phyloP scores from a whole-genome alignment of 345 rosid genomes.

The Linum trigynum region DNA sequence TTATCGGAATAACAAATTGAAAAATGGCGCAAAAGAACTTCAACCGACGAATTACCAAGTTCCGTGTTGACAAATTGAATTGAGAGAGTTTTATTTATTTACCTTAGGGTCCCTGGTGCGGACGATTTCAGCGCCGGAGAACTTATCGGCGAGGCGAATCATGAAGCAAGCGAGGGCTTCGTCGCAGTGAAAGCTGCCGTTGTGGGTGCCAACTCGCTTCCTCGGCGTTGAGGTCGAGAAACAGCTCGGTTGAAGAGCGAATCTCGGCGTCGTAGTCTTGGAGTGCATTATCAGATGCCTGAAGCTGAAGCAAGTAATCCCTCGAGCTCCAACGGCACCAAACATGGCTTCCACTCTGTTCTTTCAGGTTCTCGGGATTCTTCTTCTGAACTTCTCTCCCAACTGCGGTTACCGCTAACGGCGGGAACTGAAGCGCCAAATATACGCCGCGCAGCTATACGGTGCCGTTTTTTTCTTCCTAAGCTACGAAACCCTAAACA shows the following conservation, averaged over 20 bases:
- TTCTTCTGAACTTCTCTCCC: too few relatives aligned
- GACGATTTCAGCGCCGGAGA: conserved; percentile 64
- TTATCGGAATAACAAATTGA: background rate
- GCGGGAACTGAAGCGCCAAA: too few relatives aligned
- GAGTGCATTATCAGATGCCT: background rate
- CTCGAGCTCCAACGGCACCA: too few relatives aligned
- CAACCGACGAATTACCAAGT: background rate
- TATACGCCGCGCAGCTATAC: too few relatives aligned
- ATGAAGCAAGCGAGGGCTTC: conserved; percentile 99
- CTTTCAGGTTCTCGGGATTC: too few relatives aligned
- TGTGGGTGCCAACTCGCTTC: conserved; percentile 87
- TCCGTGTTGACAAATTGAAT: background rate
- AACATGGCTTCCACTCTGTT: too few relatives aligned
- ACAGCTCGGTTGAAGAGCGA: background rate
- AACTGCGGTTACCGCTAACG: too few relatives aligned
- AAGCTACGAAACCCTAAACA: too few relatives aligned
- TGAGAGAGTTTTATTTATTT: background rate
- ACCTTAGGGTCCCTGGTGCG: conserved; percentile 83
- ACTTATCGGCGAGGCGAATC: conserved; percentile 79
- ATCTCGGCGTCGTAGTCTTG: background rate
- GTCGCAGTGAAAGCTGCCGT: conserved; percentile 95
- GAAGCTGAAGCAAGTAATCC: background rate
- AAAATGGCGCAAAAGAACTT: background rate
- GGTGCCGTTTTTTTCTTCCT: too few relatives aligned
- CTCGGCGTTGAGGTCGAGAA: conserved; percentile 27